These are phyloP conservation scores for Ganoderma sp. DNA, from an alignment of 1,284 basidiomycete genomes.

Conservation along the genomic window DNA sequence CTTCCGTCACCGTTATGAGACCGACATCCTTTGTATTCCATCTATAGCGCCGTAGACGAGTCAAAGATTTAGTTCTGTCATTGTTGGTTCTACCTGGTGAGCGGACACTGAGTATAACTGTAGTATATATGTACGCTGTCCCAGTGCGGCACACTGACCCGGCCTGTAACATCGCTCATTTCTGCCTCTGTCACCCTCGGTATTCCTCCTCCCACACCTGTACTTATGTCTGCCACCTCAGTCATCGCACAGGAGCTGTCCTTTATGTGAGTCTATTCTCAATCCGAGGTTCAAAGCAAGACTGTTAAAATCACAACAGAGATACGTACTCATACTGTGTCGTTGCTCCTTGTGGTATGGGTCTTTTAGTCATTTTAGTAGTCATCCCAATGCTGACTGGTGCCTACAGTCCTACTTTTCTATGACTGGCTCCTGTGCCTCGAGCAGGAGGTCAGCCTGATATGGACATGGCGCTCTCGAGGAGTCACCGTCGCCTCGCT, in stretches of 20 bases:
- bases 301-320: background rate
- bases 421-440: slow-evolving; percentile 2
- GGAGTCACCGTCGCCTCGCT: slow-evolving; percentile 24
- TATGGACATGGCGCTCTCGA: background rate
- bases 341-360: background rate
- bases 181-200: background rate
- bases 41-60: background rate
- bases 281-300: background rate
- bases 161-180: background rate
- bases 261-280: background rate
- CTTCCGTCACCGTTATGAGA: background rate
- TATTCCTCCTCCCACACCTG: too few relatives aligned
- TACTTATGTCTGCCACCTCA: background rate
- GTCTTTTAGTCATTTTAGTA: background rate
- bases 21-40: background rate
- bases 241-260: background rate
- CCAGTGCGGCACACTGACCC: too few relatives aligned
- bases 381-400: background rate
- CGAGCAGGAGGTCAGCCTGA: background rate
- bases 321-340: background rate
- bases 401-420: background rate
- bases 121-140: background rate
- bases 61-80: background rate
- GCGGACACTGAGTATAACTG: background rate
- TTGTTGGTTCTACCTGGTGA: background rate